Base-by-base conservation (phyloP, 1,284 basidiomycete genomes). In the Irpex sp. region DNA sequence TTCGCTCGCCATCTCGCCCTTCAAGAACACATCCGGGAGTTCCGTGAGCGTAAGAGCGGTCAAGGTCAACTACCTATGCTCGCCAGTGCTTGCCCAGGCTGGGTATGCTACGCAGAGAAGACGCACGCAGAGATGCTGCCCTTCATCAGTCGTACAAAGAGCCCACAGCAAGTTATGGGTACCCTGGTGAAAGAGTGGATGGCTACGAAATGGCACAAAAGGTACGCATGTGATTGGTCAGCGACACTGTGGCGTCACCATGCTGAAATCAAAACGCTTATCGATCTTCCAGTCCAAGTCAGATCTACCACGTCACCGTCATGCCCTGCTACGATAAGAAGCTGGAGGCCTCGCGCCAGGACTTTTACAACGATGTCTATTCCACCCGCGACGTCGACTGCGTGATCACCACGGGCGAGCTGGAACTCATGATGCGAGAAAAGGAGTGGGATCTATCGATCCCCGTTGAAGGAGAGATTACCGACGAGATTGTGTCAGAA, bases 281-380 rank as follows among this genome's bases (percentile, higher is more conserved):
- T 26, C 37, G 17, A 47, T 52, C n/a, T 17, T 36, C 38, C 56
- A 95, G 91, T 37, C 91, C 93, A 1, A 81, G 91, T 70, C 81
- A 93, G 70, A 85, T 98, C 60, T 99, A 98, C 75, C 97, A 99
- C 71, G 93, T 98, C 65, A 87, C 94, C 0, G 94, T 98, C 49
- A 99, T 99, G 96, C 96, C 97, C 0, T 99, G 97, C 78, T 99
- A 98, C 76, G 97, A 99, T 82, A 99, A 99, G 79, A 99, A 99
- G 75, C 88, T 99, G 31, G 97, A 99, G 78, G 97, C 97, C 0
- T 96, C 94, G 13, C 85, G 97, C 31, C 84, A 88, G 57, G 95
- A 97, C 73, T 98, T 97, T 74, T 93, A 93, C 74, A 88, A 89
- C 65, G 89, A 89, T 15, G 70, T 84, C 3, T 91, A 91, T 76